Evolutionary conservation across 768 basidiomycete species (phyloP), one percentile per base, ranked within the genome.

Genomic region (Naganishia onofrii): DNA sequence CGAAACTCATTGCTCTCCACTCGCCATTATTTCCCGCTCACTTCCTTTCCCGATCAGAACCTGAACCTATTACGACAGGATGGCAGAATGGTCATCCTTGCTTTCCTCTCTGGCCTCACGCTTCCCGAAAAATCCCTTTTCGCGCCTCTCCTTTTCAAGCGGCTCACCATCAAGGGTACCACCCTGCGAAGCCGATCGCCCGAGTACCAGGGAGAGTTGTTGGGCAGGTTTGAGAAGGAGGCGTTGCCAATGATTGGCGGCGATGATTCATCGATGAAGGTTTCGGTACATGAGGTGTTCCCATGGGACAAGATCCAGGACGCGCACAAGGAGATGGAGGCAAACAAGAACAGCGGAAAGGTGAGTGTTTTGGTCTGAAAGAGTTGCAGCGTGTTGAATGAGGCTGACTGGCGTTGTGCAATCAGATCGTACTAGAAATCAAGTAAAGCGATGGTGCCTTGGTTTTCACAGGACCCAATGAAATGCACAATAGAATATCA

Each of bases 271-370:
- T 51, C 48, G 69, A 84, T 93, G 74, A 87, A 85, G 71, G 86
- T 88, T 0, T 90, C 88, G 74, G 87, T 95, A 60, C 89, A 95
- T 78, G 88, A 90, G 84, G 68, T 91, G 21, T 94, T 88, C 81
- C 84, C 87, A 1, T 92, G 90, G 91, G 84, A 85, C 15, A 84
- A 90, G 63, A 90, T 95, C 63, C 86, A 87, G 74, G 85, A 86
- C 34, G 93, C 92, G 1, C 91, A 92, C 72, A 84, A 84, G 71
- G 91, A 91, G 81, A 93, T 97, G 89, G 87, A 90, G 78, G 87
- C 83, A 69, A 89, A 92, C 76, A 85, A 83, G 80, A 88, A 86
- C 73, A 84, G 81, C 80, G 83, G 83, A 3, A 83, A 83, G 77
- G 79, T 81, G 66, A 70, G 78, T 72, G 60, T 34, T 10, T 13